Percentiles rank a stretch among this genome's conserved stretches.
These are phyloP conservation scores for Aspergillus avenaceus DNA, from an alignment of 495 filamentous ascomycete species.

Conservation along the genomic window DNA sequence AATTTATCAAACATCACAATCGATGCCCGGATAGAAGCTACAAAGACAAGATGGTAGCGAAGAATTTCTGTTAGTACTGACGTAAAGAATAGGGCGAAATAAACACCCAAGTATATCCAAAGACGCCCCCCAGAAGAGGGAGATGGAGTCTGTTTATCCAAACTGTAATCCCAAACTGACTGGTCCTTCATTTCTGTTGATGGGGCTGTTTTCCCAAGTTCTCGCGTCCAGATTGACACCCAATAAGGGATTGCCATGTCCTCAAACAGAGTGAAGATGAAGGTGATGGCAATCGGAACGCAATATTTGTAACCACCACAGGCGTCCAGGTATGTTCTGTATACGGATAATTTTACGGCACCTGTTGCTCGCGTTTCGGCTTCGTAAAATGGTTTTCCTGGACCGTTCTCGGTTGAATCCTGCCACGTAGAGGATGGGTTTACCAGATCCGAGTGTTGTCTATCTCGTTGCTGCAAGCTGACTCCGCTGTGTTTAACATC, in stretches of 20 bases:
- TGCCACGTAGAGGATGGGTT: background rate
- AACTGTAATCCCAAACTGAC: background rate
- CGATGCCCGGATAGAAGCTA: conserved; percentile 53
- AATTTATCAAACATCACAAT: conserved; percentile 60
- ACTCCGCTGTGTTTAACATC: background rate
- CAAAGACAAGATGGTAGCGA: conserved; percentile 55
- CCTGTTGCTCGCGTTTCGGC: conserved; percentile 69
- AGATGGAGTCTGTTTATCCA: background rate
- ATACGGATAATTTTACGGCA: conserved; percentile 57
- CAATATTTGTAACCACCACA: conserved; percentile 65
- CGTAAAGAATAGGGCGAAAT: conserved; percentile 55
- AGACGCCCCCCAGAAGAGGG: conserved; percentile 24
- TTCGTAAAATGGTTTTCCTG: conserved; percentile 65
- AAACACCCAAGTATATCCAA: conserved; percentile 63
- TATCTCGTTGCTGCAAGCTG: background rate
- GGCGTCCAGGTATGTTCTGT: conserved; percentile 58
- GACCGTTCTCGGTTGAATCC: conserved; percentile 28
- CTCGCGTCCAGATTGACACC: conserved; percentile 63
- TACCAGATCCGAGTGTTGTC: background rate
- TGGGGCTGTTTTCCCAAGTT: conserved; percentile 5
- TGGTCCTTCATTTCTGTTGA: background rate
- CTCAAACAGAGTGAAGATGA: conserved; percentile 32
- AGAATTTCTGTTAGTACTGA: conserved; percentile 53
- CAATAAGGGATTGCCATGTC: conserved; percentile 45
- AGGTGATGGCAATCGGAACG: conserved; percentile 49